phyloP scores from a whole-genome alignment of 345 rosid genomes.

The Heritiera fomes region DNA sequence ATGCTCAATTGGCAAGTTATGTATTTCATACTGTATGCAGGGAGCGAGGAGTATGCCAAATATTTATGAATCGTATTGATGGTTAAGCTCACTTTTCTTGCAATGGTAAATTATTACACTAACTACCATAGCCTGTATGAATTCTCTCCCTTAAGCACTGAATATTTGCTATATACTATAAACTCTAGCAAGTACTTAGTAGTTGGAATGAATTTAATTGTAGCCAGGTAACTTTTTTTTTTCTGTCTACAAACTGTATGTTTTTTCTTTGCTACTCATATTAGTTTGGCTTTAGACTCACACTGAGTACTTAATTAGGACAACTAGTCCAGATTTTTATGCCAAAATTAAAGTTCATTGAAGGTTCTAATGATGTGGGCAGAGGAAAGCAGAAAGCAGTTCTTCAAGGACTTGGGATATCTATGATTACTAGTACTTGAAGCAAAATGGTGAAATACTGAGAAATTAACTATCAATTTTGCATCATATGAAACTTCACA shows the following conservation, averaged over 20 bases:
- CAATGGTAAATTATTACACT: neutral
- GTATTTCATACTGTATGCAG: neutral
- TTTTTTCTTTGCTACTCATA: neutral
- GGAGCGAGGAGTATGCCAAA: neutral
- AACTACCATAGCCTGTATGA: neutral
- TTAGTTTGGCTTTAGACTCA: neutral
- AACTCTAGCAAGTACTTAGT: too few relatives aligned
- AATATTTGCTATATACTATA: neutral
- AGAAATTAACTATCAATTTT: neutral
- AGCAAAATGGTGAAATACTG: neutral
- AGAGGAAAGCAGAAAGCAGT: conserved; percentile 3
- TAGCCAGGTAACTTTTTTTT: too few relatives aligned
- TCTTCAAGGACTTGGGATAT: neutral
- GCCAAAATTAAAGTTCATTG: neutral
- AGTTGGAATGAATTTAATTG: too few relatives aligned
- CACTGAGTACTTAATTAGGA: neutral
- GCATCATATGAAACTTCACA: neutral
- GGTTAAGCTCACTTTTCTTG: neutral
- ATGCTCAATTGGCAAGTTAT: neutral
- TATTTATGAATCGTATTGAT: neutral
- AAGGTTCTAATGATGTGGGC: neutral
- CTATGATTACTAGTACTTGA: neutral
- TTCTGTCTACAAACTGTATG: neutral
- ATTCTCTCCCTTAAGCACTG: neutral
- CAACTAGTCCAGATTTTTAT: neutral